A percentile compares a stretch with the other conserved stretches of the same genome.
These are phyloP conservation scores for Trichoderma koningiopsis DNA, from an alignment of 2,329 filamentous ascomycete species.

Conservation along the genomic window DNA sequence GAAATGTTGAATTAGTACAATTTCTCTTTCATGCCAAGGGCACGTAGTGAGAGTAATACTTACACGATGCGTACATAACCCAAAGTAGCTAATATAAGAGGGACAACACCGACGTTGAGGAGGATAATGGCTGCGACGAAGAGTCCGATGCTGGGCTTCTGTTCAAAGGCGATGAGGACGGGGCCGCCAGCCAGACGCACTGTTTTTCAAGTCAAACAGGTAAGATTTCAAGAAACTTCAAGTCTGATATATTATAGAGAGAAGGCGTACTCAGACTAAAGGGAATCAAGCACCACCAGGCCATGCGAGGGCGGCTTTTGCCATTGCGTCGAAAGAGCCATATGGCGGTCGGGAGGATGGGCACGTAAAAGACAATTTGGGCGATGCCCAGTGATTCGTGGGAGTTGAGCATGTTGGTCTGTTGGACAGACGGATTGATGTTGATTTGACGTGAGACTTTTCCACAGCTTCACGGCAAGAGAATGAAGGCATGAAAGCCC, in stretches of 20 bases:
- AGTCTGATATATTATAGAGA: neutral
- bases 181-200: slow-evolving; percentile 37
- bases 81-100: slow-evolving; percentile 33
- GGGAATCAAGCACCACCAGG: slow-evolving; percentile 35
- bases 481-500: neutral
- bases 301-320: slow-evolving; percentile 33
- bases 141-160: slow-evolving; percentile 31
- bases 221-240: neutral
- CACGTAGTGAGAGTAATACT: neutral
- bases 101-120: slow-evolving; percentile 37
- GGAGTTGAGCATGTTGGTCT: slow-evolving; percentile 28
- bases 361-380: slow-evolving; percentile 35
- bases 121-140: slow-evolving; percentile 34
- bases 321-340: slow-evolving; percentile 34
- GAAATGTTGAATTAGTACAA: neutral
- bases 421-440: neutral
- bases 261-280: slow-evolving; percentile 32
- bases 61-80: slow-evolving; percentile 36
- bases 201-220: slow-evolving; percentile 2
- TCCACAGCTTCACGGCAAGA: neutral
- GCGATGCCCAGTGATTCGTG: slow-evolving; percentile 33
- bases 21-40: neutral
- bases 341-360: slow-evolving; percentile 32
- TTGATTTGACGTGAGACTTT: neutral
- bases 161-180: slow-evolving; percentile 32